These are phyloP conservation scores for Prosopis cineraria DNA, from an alignment of 306 rosid species.

Conservation along the genomic window DNA sequence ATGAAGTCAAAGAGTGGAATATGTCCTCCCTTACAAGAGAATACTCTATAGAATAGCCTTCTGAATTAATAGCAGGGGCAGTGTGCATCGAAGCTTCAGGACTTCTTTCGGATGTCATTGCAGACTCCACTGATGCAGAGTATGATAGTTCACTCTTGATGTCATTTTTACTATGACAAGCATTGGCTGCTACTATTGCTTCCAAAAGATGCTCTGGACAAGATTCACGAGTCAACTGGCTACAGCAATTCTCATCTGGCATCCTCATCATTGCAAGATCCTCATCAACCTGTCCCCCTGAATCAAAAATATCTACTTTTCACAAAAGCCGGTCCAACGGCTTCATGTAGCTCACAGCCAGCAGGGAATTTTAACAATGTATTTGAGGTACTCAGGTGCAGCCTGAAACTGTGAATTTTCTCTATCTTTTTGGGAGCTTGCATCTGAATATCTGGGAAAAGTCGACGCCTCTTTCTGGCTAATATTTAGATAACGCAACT, in stretches of 20 bases:
- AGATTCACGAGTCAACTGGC: conserved; percentile 68
- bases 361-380: too few species aligned
- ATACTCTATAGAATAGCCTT: conserved; percentile 58
- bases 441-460: conserved; percentile 44
- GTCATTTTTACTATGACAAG: conserved; percentile 58
- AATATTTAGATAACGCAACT: conserved; percentile 30
- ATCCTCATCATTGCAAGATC: conserved; percentile 51
- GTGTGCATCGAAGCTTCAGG: conserved; percentile 64
- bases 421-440: conserved; percentile 39
- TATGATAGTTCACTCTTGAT: conserved; percentile 59
- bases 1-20: conserved; percentile 68
- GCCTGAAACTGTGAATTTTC: conserved; percentile 45
- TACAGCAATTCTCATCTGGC: conserved; percentile 53
- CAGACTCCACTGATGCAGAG: conserved; percentile 71
- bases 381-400: conserved; percentile 44
- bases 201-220: conserved; percentile 82
- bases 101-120: conserved; percentile 54
- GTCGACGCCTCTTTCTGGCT: conserved; percentile 44
- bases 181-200: conserved; percentile 83
- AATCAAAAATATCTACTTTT: conserved; percentile 56
- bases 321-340: conserved; percentile 80
- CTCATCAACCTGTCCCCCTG: conserved; percentile 44
- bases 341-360: conserved; percentile 93
- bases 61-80: conserved; percentile 52
- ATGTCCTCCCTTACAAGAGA: conserved; percentile 64